Conservation (phyloP, 192 early-diverging fungal genomes). For the Coemansia sp. region DNA sequence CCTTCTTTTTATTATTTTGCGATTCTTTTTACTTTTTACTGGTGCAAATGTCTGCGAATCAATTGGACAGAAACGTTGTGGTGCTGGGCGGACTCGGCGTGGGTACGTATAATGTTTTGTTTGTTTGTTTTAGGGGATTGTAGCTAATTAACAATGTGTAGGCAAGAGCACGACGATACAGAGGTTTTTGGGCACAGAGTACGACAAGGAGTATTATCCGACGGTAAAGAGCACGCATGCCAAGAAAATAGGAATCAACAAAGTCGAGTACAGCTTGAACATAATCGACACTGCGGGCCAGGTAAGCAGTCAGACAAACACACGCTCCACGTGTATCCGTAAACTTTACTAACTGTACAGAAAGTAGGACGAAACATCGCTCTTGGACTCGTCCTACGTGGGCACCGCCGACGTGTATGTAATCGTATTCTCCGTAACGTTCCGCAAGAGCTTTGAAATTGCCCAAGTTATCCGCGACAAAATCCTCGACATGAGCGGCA, state of each 20-base stretch:
- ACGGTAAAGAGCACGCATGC: slow-evolving; percentile 92
- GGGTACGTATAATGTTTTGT: slow-evolving; percentile 16
- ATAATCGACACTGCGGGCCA: slow-evolving; percentile 98
- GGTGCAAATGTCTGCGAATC: slow-evolving; percentile 5
- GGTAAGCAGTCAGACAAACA: slow-evolving; percentile 40
- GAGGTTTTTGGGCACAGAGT: slow-evolving; percentile 91
- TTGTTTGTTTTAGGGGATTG: too few species aligned
- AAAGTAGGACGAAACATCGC: slow-evolving; percentile 86
- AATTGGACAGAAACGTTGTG: slow-evolving; percentile 44
- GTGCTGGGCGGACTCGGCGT: slow-evolving; percentile 42
- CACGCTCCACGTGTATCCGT: too few species aligned
- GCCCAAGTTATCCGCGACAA: slow-evolving; percentile 88
- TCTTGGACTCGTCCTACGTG: slow-evolving; percentile 86
- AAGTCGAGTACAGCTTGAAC: slow-evolving; percentile 82
- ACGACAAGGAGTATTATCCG: slow-evolving; percentile 90
- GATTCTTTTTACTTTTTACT: slow-evolving; percentile 4
- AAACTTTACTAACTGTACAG: too few species aligned
- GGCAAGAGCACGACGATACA: slow-evolving; percentile 89
- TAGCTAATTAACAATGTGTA: slow-evolving; percentile 11
- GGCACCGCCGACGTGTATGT: slow-evolving; percentile 94
- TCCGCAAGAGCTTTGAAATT: slow-evolving; percentile 85
- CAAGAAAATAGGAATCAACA: slow-evolving; percentile 78
- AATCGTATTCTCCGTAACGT: slow-evolving; percentile 89
- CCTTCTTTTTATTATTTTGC: slow-evolving; percentile 6
- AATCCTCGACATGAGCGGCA: slow-evolving; percentile 88